Evolutionary conservation across 2,329 filamentous ascomycete species (phyloP).

Genomic region (Phialophora expanda): DNA sequence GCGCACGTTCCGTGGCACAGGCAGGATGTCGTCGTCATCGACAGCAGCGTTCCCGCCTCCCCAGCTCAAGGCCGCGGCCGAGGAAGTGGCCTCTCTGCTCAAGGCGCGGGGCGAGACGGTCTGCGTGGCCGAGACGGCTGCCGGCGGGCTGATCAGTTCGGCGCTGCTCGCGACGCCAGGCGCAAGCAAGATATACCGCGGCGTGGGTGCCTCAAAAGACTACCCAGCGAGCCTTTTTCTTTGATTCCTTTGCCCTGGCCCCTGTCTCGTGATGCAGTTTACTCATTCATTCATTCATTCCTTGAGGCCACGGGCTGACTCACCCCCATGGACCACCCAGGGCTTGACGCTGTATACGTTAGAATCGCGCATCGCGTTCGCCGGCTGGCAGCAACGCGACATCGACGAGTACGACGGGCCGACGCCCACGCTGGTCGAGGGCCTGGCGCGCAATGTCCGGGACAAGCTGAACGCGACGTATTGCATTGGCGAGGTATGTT

Average conservation of each 20-base stretch:
- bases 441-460: constrained; percentile 63
- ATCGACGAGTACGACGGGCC: constrained; percentile 64
- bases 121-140: constrained; percentile 67
- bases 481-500: constrained; percentile 33
- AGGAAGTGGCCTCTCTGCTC: constrained; percentile 32
- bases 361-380: constrained; percentile 62
- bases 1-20: not conserved
- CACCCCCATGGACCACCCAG: not conserved
- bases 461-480: constrained; percentile 62
- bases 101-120: constrained; percentile 62
- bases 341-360: constrained; percentile 59
- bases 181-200: constrained; percentile 60
- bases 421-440: constrained; percentile 62
- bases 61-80: constrained; percentile 19
- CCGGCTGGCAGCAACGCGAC: constrained; percentile 63
- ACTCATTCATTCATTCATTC: too few species aligned
- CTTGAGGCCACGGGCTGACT: too few species aligned
- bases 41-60: constrained; percentile 27
- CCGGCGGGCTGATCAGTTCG: constrained; percentile 66
- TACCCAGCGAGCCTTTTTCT: not conserved
- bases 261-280: too few species aligned
- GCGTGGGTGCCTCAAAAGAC: not conserved
- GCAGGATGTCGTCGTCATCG: not conserved
- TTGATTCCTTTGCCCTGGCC: too few species aligned
- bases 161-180: constrained; percentile 64